Evolutionary conservation across 2,329 filamentous ascomycete genomes (phyloP).

Genomic region (Colletotrichum orchidophilum): DNA sequence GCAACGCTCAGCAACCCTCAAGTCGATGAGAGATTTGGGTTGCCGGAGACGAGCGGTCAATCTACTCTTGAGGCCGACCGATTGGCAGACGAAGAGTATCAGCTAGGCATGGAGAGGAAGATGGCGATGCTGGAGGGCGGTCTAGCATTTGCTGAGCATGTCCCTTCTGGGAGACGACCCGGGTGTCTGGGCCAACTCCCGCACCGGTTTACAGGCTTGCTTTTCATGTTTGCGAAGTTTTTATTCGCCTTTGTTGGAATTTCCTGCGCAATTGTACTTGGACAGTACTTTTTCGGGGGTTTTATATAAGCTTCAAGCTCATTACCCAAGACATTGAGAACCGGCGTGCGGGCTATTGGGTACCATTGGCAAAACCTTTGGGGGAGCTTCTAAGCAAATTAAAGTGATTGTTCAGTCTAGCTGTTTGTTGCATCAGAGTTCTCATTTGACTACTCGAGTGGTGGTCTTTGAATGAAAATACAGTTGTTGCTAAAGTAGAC

Average conservation of each 20-base stretch:
- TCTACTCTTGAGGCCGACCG: not conserved
- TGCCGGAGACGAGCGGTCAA: not conserved
- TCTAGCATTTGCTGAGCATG: not conserved
- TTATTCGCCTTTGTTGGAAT: not conserved
- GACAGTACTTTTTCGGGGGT: not conserved
- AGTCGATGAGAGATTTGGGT: not conserved
- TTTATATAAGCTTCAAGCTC: not conserved
- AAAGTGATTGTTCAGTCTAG: no score
- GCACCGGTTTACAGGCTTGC: not conserved
- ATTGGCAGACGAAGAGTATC: not conserved
- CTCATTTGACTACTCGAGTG: no score
- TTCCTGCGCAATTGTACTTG: not conserved
- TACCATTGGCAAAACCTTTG: not conserved
- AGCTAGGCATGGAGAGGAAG: not conserved
- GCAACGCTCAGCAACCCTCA: not conserved
- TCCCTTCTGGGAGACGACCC: accelerated
- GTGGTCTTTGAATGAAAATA: no score
- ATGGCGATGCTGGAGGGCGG: not conserved
- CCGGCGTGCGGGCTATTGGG: no score
- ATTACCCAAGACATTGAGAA: not conserved
- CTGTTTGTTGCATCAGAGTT: no score
- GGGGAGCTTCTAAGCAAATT: not conserved
- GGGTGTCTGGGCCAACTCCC: not conserved
- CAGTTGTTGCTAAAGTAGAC: not conserved
- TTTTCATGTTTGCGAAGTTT: not conserved